Conservation (phyloP, 345 rosid genomes). For the Hevea brasiliensis region DNA sequence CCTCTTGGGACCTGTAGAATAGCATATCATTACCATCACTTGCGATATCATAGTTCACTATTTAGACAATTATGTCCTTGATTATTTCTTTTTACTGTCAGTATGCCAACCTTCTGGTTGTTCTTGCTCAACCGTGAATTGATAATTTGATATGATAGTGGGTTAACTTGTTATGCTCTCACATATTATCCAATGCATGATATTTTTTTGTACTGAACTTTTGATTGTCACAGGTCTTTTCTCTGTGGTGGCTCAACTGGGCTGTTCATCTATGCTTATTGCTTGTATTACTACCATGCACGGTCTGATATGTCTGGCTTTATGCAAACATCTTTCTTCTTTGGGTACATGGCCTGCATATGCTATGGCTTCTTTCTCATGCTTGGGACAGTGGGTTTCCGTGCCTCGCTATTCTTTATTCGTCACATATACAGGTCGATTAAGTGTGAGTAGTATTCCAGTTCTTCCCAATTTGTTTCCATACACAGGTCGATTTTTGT, state of each 20-base stretch:
- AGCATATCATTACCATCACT: neutral
- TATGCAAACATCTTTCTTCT: conserved; percentile 51
- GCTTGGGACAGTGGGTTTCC: conserved; percentile 46
- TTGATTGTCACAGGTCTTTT: conserved; percentile 30
- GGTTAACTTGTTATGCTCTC: neutral
- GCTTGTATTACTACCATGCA: conserved; percentile 45
- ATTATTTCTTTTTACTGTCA: neutral
- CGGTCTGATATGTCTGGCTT: conserved; percentile 47
- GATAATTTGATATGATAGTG: neutral
- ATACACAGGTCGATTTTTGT: conserved; percentile 1
- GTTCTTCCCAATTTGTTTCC: neutral
- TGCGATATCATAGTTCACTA: neutral
- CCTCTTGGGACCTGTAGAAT: neutral
- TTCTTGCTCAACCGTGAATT: neutral
- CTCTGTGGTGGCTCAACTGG: conserved; percentile 51
- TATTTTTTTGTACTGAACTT: neutral
- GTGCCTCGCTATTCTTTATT: conserved; percentile 40
- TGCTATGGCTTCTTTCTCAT: conserved; percentile 50
- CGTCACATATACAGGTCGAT: conserved; percentile 49
- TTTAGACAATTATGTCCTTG: neutral
- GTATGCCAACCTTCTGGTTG: neutral
- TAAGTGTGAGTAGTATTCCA: conserved; percentile 24
- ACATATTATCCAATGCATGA: neutral
- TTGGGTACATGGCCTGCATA: conserved; percentile 54
- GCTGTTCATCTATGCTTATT: conserved; percentile 38